phyloP scores from a whole-genome alignment of 768 basidiomycete species.

The Podaxis rugospora region DNA sequence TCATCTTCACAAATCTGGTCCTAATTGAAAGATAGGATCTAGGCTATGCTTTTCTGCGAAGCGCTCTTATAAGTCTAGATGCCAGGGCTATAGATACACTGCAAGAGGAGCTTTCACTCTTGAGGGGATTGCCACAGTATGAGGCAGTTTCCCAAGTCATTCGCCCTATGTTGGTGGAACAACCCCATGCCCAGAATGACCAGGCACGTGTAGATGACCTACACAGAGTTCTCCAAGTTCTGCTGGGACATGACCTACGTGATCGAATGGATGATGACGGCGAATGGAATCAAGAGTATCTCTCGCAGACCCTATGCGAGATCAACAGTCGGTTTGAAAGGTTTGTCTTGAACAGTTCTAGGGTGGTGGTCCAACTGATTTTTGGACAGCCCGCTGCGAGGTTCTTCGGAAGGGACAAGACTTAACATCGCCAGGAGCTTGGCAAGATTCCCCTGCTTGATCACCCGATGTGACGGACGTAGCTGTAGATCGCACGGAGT shows the following conservation, averaged over 20 bases:
- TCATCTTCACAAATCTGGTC: too few relatives aligned
- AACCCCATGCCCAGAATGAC: background rate
- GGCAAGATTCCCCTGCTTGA: slow-evolving; percentile 29
- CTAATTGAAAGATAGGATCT: background rate
- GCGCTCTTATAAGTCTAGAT: background rate
- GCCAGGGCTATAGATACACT: background rate
- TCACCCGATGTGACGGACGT: slow-evolving; percentile 29
- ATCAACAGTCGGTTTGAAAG: slow-evolving; percentile 39
- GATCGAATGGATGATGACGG: slow-evolving; percentile 57
- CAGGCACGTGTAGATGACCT: background rate
- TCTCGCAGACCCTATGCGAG: slow-evolving; percentile 43
- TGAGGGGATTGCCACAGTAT: slow-evolving; percentile 1
- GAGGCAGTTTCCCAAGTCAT: background rate
- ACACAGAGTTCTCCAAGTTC: slow-evolving; percentile 21
- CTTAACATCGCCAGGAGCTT: slow-evolving; percentile 29
- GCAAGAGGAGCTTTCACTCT: background rate
- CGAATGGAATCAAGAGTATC: slow-evolving; percentile 33
- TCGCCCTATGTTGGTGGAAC: background rate
- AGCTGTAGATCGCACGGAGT: slow-evolving; percentile 22
- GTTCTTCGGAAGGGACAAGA: slow-evolving; percentile 26
- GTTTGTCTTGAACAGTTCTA: slow-evolving; percentile 20
- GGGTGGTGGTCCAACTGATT: background rate
- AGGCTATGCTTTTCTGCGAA: background rate
- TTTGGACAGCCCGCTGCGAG: slow-evolving; percentile 30
- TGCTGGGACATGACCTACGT: slow-evolving; percentile 42